phyloP scores from a whole-genome alignment of 1,284 basidiomycete genomes.

The Salmacisia buchloeana region DNA sequence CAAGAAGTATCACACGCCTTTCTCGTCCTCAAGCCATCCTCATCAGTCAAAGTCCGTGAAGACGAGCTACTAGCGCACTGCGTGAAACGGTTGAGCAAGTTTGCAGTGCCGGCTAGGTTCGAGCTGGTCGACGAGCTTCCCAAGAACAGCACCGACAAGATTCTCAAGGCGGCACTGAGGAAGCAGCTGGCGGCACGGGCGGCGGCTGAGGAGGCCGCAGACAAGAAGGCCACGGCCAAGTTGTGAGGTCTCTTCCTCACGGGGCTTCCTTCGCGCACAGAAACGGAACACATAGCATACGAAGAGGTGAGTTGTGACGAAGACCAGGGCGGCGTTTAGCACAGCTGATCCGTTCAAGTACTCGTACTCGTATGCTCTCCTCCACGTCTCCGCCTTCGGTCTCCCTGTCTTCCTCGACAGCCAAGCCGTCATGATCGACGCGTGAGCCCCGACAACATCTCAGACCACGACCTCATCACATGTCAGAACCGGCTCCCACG shows the following conservation, averaged over 20 bases:
- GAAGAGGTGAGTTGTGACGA: too few relatives aligned
- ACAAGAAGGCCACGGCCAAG: neutral
- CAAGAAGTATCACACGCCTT: conserved; percentile 83
- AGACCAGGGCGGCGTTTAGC: too few relatives aligned
- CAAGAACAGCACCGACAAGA: conserved; percentile 84
- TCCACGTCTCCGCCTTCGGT: too few relatives aligned
- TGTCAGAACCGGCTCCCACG: too few relatives aligned
- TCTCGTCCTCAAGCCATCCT: conserved; percentile 65
- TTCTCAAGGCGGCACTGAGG: conserved; percentile 69
- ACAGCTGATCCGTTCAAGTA: too few relatives aligned
- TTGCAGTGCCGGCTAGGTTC: conserved; percentile 82
- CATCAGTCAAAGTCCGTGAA: conserved; percentile 40
- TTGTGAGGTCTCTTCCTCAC: neutral
- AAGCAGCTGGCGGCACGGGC: conserved; percentile 49
- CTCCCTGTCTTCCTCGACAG: too few relatives aligned
- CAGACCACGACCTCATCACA: too few relatives aligned
- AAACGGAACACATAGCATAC: too few relatives aligned
- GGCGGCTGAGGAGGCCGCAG: neutral
- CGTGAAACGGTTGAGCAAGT: conserved; percentile 64
- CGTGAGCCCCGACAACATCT: too few relatives aligned
- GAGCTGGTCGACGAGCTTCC: conserved; percentile 69
- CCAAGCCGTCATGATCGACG: too few relatives aligned
- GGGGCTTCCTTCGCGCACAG: too few relatives aligned
- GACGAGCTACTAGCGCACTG: conserved; percentile 67
- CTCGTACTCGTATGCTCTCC: too few relatives aligned